Conservation (phyloP, 805 yeast species). For the Dipodascopsis uninucleata region DNA sequence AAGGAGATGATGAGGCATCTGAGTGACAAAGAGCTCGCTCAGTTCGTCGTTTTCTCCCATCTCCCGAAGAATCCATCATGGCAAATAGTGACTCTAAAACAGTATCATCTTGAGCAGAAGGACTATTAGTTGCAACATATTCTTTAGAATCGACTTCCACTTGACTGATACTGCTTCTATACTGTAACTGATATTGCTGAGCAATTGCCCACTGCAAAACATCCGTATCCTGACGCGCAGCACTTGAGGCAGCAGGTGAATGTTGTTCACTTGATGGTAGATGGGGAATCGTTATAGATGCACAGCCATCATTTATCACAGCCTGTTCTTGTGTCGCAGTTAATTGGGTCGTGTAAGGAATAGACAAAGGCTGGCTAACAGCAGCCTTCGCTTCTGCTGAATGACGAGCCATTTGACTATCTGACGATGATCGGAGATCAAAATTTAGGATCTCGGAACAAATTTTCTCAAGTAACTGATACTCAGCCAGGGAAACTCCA, state of each 20-base stretch:
- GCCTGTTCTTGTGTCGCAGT: not conserved
- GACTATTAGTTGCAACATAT: not conserved
- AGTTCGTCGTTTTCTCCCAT: no score
- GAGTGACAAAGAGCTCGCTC: not conserved
- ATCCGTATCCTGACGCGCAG: constrained; percentile 8
- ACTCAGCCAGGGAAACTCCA: constrained; percentile 15
- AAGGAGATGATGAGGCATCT: not conserved
- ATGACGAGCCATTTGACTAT: constrained; percentile 3
- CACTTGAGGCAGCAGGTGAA: constrained; percentile 8
- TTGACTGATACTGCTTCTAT: constrained; percentile 1
- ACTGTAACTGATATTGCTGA: constrained; percentile 20
- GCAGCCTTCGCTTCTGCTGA: not conserved
- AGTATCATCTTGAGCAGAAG: constrained; percentile 5
- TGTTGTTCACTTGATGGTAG: constrained; percentile 14
- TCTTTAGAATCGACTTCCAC: not conserved
- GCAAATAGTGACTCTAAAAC: constrained; percentile 24
- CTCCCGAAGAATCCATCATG: constrained; percentile 26
- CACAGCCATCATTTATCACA: not conserved
- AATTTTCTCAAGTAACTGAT: constrained; percentile 10
- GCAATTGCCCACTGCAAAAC: constrained; percentile 21
- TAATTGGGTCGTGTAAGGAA: no score
- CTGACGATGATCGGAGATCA: constrained; percentile 3
- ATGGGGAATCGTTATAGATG: constrained; percentile 24
- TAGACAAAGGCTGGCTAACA: not conserved
- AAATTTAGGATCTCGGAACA: not conserved